These are phyloP conservation scores for Collybia sordida DNA, from an alignment of 768 basidiomycete species.

Conservation along the genomic window DNA sequence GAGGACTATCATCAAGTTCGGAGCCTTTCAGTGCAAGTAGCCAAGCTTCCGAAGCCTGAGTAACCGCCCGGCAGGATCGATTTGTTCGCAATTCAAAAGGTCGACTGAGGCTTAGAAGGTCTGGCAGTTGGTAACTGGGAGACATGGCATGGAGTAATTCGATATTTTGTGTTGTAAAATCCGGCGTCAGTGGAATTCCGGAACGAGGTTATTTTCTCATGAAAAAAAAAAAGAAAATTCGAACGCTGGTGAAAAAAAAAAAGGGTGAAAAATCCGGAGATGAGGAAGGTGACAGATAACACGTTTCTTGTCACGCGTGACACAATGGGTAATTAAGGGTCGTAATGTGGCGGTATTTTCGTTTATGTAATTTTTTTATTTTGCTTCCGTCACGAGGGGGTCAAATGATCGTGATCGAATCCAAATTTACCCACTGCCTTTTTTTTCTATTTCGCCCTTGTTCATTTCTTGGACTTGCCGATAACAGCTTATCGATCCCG, in stretches of 20 bases:
- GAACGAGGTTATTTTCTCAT: too few species aligned
- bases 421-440: slow-evolving; percentile 8
- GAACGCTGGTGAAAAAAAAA: not conserved
- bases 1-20: slow-evolving; percentile 11
- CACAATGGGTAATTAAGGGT: slow-evolving; percentile 17
- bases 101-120: slow-evolving; percentile 32
- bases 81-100: slow-evolving; percentile 39
- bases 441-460: slow-evolving; percentile 1
- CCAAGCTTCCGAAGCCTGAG: slow-evolving; percentile 31
- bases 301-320: slow-evolving; percentile 10
- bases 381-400: slow-evolving; percentile 16
- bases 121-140: slow-evolving; percentile 42
- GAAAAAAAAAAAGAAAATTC: too few species aligned
- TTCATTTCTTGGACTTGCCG: not conserved
- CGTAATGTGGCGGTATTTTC: not conserved
- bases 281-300: not conserved
- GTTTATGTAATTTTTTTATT: slow-evolving; percentile 6
- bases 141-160: slow-evolving; percentile 11
- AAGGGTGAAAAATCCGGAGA: not conserved
- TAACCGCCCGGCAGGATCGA: slow-evolving; percentile 30
- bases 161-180: too few species aligned
- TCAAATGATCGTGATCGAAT: slow-evolving; percentile 3
- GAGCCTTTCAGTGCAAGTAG: slow-evolving; percentile 20
- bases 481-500: not conserved
- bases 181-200: too few species aligned